A percentile compares a stretch with the other conserved stretches of the same genome.
phyloP scores from a whole-genome alignment of 352 stramenopile species.

The Pythium biforme region DNA sequence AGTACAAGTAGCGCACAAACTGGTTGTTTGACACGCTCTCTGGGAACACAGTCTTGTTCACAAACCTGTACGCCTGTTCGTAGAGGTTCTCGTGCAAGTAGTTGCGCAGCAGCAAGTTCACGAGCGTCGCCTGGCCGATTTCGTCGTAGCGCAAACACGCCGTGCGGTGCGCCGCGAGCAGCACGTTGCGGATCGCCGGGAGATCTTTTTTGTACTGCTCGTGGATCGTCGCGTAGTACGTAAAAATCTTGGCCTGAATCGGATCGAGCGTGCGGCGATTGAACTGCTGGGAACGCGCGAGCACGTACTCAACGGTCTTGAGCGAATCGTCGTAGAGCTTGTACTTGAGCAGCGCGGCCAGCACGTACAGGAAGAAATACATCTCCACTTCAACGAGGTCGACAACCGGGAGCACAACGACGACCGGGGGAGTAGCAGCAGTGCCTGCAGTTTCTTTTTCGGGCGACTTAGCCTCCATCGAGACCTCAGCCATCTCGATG shows the following conservation, averaged over 20 bases:
- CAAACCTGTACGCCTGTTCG: conserved; percentile 93
- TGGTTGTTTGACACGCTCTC: conserved; percentile 97
- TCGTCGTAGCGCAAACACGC: conserved; percentile 89
- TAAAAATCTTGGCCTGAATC: conserved; percentile 78
- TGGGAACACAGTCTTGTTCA: conserved; percentile 87
- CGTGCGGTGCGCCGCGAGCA: conserved; percentile 85
- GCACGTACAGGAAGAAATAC: conserved; percentile 78
- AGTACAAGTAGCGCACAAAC: conserved; percentile 98
- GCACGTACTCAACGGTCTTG: conserved; percentile 46
- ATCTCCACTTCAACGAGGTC: conserved; percentile 86
- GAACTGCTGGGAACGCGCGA: conserved; percentile 68
- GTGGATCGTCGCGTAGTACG: conserved; percentile 75
- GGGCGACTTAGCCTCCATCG: conserved; percentile 22
- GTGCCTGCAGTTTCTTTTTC: conserved; percentile 17
- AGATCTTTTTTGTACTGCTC: conserved; percentile 64
- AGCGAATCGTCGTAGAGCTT: conserved; percentile 57
- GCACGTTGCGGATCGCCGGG: conserved; percentile 53
- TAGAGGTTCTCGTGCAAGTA: conserved; percentile 90
- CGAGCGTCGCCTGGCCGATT: conserved; percentile 86
- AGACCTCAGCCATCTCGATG: conserved; percentile 60
- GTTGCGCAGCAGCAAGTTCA: conserved; percentile 91
- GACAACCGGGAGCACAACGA: conserved; percentile 45
- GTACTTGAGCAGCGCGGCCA: conserved; percentile 73
- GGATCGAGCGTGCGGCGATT: conserved; percentile 79
- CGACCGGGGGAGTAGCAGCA: conserved; percentile 6